Conservation (phyloP, 2,329 filamentous ascomycete genomes). For the Penicillium nordicum region DNA sequence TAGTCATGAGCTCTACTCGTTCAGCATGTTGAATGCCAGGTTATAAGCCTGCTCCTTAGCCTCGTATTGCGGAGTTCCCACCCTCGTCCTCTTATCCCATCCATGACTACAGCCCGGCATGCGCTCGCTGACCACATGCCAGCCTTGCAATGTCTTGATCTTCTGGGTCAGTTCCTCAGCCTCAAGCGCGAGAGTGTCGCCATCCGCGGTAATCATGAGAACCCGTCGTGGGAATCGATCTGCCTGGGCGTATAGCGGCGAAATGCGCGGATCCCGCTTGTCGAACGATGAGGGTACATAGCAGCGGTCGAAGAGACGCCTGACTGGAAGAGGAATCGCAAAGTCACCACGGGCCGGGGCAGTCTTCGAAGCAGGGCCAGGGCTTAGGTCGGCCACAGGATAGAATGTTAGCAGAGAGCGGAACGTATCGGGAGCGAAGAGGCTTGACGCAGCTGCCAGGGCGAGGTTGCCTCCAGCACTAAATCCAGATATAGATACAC, state of each 20-base stretch:
- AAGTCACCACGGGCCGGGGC: slow-evolving; percentile 22
- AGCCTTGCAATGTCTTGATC: slow-evolving; percentile 18
- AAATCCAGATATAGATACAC: slow-evolving; percentile 41
- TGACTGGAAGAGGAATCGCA: slow-evolving; percentile 22
- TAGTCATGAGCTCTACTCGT: slow-evolving; percentile 7
- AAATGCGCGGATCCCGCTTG: slow-evolving; percentile 32
- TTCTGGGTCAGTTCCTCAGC: slow-evolving; percentile 30
- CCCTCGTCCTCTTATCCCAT: slow-evolving; percentile 37
- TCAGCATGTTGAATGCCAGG: slow-evolving; percentile 32
- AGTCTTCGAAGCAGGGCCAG: slow-evolving; percentile 17
- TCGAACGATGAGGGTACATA: slow-evolving; percentile 28
- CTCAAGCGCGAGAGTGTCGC: slow-evolving; percentile 30
- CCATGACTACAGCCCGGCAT: slow-evolving; percentile 38
- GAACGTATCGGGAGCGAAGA: slow-evolving; percentile 33
- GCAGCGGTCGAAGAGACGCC: slow-evolving; percentile 30
- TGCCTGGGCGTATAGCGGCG: slow-evolving; percentile 27
- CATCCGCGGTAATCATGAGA: slow-evolving; percentile 31
- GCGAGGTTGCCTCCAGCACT: slow-evolving; percentile 45
- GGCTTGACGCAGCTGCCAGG: slow-evolving; percentile 30
- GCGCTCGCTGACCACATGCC: slow-evolving; percentile 30
- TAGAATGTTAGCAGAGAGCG: slow-evolving; percentile 35
- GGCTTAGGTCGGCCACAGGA: slow-evolving; percentile 27
- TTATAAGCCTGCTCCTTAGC: slow-evolving; percentile 37
- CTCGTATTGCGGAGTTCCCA: slow-evolving; percentile 27
- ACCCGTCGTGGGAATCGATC: slow-evolving; percentile 30